Base-by-base conservation (phyloP, 768 basidiomycete species). In the Tulasnella sp. region DNA sequence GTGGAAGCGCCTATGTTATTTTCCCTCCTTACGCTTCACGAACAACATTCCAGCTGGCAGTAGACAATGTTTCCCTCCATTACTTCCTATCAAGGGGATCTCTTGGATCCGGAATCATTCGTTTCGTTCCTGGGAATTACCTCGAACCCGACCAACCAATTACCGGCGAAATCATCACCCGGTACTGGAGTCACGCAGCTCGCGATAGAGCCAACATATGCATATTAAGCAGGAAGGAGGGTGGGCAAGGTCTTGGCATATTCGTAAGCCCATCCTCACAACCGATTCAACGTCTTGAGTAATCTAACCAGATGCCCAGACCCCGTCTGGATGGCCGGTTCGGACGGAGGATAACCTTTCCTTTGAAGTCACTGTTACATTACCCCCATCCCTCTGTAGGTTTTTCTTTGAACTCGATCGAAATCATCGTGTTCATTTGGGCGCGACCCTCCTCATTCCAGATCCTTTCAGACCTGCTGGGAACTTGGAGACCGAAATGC, bases 51-150 rank as follows among this genome's bases (percentile, higher is more conserved):
- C 12, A 31, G 19, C 29, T 75, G 9, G 15, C 52, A 37, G 34
- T 34, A 12, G 36, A 67, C 38, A 38, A 72, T 12, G 54, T 40
- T 9, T 58, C 49, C 19, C 54, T 75, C 36, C 74, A 68, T 31
- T 75, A 75, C n/a, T 75, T 75, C 74, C 74, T 75, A 4, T 64
- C 74, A 9, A 75, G 42, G 64, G 74, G 74, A 22, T 75, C 52
- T 22, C 37, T 75, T 36, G 52, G 17, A 19, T 15, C n/a, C 9
- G 74, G 74, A 8, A 75, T 29, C 19, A 75, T 75, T 45, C 74
- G 74, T 8, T 67, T 75, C 58, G 52, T 75, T 17, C 14, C 42
- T 45, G 42, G 42, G 42, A 9, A 45, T 45, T 38, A 12, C 36
- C 8, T 37, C 7, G 49, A 54, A 0, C 34, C 37, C n/a, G 64